Evolutionary conservation across 805 yeast genomes (phyloP).

Genomic region (Zygoascus tannicola): DNA sequence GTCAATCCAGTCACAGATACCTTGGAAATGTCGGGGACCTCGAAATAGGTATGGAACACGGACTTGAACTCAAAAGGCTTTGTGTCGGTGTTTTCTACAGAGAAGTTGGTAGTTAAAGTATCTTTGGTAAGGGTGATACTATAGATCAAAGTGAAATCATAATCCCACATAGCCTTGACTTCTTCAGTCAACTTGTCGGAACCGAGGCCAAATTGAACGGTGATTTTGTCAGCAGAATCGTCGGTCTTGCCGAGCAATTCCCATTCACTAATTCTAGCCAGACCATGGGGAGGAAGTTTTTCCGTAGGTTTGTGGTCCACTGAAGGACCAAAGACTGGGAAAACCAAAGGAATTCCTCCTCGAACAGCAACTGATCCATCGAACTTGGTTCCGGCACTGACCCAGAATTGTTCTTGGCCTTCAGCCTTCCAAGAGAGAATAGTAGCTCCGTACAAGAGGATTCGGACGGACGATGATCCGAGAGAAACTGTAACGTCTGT

Average conservation of each 20-base stretch:
- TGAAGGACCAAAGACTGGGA: conserved; percentile 72
- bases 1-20: conserved; percentile 68
- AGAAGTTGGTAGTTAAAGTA: conserved; percentile 57
- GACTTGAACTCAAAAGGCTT: conserved; percentile 77
- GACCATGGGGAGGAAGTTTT: conserved; percentile 92
- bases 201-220: conserved; percentile 83
- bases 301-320: conserved; percentile 29
- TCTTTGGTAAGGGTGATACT: conserved; percentile 55
- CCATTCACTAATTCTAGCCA: conserved; percentile 87
- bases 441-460: conserved; percentile 84
- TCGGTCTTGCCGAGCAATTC: conserved; percentile 83
- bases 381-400: conserved; percentile 49
- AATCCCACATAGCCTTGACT: conserved; percentile 47
- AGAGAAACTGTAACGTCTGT: conserved; percentile 53
- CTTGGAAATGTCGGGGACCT: conserved; percentile 67
- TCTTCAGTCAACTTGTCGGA: conserved; percentile 72
- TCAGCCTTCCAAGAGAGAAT: conserved; percentile 69
- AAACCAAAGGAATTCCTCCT: conserved; percentile 95
- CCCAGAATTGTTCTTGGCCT: conserved; percentile 78
- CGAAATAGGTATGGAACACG: conserved; percentile 87
- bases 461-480: conserved; percentile 50
- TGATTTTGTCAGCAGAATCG: conserved; percentile 45
- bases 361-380: conserved; percentile 93
- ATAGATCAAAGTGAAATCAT: conserved; percentile 70
- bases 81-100: conserved; percentile 61